Conservation (phyloP, 2,329 filamentous ascomycete species). For the Phialophora tarda region DNA sequence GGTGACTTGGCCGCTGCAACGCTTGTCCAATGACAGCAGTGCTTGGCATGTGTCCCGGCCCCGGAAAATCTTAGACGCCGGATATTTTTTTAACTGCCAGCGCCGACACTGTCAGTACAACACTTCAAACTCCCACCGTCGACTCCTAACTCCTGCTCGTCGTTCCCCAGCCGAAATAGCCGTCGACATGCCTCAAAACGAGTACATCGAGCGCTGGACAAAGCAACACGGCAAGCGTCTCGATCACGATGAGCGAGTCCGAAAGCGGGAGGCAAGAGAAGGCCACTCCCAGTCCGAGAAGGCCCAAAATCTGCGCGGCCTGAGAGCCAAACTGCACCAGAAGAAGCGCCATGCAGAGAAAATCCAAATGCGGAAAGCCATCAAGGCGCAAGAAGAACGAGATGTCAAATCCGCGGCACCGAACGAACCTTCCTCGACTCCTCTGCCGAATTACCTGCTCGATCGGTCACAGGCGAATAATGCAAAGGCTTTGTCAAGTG, state of each 20-base stretch:
- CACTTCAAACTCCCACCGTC: neutral
- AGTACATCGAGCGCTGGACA: constrained; percentile 68
- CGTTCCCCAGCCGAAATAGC: neutral
- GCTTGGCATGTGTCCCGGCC: neutral
- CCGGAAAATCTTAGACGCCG: neutral
- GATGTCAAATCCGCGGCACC: constrained; percentile 86
- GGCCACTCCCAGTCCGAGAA: constrained; percentile 85
- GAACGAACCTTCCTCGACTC: constrained; percentile 77
- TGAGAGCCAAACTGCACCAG: constrained; percentile 90
- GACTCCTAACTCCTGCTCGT: neutral
- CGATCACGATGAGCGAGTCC: constrained; percentile 85
- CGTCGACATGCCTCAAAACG: constrained; percentile 39
- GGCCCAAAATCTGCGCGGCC: constrained; percentile 89
- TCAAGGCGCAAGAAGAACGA: constrained; percentile 93
- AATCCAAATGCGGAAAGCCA: constrained; percentile 95
- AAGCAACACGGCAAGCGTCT: constrained; percentile 69
- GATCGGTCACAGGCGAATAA: constrained; percentile 75
- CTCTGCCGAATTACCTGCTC: constrained; percentile 89
- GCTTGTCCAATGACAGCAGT: neutral
- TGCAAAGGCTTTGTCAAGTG: constrained; percentile 76
- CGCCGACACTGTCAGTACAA: neutral
- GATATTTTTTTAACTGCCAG: constrained; percentile 7
- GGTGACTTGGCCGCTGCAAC: neutral
- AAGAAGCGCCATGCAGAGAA: constrained; percentile 96
- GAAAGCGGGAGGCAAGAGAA: constrained; percentile 87